Evolutionary conservation across 495 filamentous ascomycete species (phyloP).

Genomic region (Haplographium delicatum): DNA sequence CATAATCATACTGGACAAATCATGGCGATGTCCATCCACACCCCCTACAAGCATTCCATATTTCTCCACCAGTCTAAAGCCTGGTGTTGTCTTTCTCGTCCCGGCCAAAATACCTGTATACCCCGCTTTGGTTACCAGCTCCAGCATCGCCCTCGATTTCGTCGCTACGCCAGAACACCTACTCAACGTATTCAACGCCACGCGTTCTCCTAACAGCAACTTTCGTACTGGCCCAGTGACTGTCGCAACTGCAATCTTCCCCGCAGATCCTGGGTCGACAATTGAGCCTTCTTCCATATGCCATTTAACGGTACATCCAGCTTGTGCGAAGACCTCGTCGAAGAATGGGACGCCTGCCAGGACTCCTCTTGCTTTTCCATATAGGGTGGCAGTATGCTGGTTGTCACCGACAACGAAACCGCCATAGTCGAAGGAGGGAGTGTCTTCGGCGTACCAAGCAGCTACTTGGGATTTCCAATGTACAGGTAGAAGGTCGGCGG

Average conservation of each 20-base stretch:
- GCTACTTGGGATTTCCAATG: conserved; percentile 78
- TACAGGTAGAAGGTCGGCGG: conserved; percentile 75
- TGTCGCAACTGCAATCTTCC: conserved; percentile 61
- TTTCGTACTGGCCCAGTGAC: conserved; percentile 82
- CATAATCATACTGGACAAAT: conserved; percentile 94
- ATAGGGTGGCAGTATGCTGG: conserved; percentile 69
- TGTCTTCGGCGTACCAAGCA: conserved; percentile 90
- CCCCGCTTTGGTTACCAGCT: conserved; percentile 52
- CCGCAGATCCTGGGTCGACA: conserved; percentile 50
- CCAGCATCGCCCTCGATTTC: conserved; percentile 48
- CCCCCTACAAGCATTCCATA: conserved; percentile 95
- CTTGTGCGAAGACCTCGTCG: conserved; percentile 84
- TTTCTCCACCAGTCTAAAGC: conserved; percentile 94
- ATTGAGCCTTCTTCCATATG: conserved; percentile 68
- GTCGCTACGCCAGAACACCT: conserved; percentile 91
- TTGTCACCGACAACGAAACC: conserved; percentile 91
- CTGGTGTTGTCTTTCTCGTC: conserved; percentile 93
- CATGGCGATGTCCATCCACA: conserved; percentile 84
- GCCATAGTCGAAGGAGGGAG: conserved; percentile 92
- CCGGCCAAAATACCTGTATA: conserved; percentile 86
- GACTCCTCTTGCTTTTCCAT: conserved; percentile 84
- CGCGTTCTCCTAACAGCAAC: conserved; percentile 84
- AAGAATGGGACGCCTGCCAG: conserved; percentile 94
- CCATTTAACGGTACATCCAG: conserved; percentile 89
- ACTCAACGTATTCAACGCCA: conserved; percentile 87